A percentile compares a stretch with the other conserved stretches of the same genome.
Evolutionary conservation across 1,284 basidiomycete species (phyloP).

Genomic region (Athelia sp.): DNA sequence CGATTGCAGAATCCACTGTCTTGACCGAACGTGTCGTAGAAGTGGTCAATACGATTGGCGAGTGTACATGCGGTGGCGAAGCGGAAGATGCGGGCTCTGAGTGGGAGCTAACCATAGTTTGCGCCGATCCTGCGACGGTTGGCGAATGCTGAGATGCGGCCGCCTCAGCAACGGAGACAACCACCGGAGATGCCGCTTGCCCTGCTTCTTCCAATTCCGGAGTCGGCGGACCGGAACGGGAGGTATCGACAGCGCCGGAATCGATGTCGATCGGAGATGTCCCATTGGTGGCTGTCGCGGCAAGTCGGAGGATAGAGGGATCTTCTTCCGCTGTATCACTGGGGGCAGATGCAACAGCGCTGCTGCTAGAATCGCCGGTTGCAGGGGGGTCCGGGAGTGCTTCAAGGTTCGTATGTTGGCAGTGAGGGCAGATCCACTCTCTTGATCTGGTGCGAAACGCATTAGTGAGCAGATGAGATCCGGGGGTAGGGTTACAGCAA

Average conservation of each 20-base stretch:
- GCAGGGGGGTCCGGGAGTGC: conserved; percentile 62
- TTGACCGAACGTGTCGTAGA: too few relatives aligned
- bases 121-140: too few relatives aligned
- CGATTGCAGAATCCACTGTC: background rate
- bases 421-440: conserved; percentile 79
- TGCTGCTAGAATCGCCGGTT: conserved; percentile 4
- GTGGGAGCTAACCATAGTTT: too few relatives aligned
- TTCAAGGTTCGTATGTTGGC: conserved; percentile 62
- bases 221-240: too few relatives aligned
- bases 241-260: background rate
- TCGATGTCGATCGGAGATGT: too few relatives aligned
- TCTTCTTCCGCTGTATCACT: conserved; percentile 46
- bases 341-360: conserved; percentile 54
- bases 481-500: background rate
- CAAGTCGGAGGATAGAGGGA: background rate
- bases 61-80: too few relatives aligned
- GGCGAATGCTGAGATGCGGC: too few relatives aligned
- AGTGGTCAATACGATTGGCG: too few relatives aligned
- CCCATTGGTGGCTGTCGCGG: background rate
- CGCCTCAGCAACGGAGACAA: too few relatives aligned
- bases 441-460: conserved; percentile 51
- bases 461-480: conserved; percentile 6
- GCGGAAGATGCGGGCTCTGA: too few relatives aligned
- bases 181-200: too few relatives aligned
- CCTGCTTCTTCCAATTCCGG: too few relatives aligned